Evolutionary conservation across 306 rosid genomes (phyloP).

Genomic region (Begonia fuchsioides): DNA sequence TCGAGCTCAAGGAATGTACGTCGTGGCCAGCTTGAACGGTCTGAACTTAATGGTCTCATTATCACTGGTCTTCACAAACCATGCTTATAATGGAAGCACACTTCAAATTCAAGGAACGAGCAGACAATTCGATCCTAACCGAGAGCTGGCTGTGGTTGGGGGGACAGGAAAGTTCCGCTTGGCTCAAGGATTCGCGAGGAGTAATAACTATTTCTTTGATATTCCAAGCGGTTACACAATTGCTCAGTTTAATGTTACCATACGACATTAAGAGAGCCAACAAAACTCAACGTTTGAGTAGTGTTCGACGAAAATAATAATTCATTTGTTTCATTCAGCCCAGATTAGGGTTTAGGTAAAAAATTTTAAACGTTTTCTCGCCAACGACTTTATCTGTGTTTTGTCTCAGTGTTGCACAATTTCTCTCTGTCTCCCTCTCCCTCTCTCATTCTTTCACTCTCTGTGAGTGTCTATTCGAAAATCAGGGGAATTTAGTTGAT

Average conservation of each 20-base stretch:
- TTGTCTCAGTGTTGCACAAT: no score
- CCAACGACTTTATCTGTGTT: no score
- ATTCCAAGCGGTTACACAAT: slow-evolving; percentile 5
- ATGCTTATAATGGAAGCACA: slow-evolving; percentile 5
- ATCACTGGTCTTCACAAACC: slow-evolving; percentile 5
- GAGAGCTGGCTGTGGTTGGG: slow-evolving; percentile 10
- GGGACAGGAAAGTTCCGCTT: slow-evolving; percentile 14
- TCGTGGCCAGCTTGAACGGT: slow-evolving; percentile 4
- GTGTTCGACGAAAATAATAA: no score
- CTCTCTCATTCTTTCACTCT: no score
- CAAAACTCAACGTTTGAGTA: no score
- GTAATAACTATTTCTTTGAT: neutral
- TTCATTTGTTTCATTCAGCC: no score
- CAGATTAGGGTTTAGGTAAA: no score
- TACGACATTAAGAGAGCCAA: neutral
- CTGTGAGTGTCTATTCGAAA: no score
- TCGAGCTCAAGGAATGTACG: slow-evolving; percentile 8
- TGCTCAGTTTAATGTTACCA: slow-evolving; percentile 4
- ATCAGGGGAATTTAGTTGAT: no score
- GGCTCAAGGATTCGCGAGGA: slow-evolving; percentile 1
- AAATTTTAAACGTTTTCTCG: no score
- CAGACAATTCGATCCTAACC: neutral
- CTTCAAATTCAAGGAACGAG: slow-evolving; percentile 6
- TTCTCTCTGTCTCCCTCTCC: no score
- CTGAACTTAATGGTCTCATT: neutral